A percentile compares a stretch with the other conserved stretches of the same genome.
These are phyloP conservation scores for Candida maltosa DNA, from an alignment of 805 yeast species.

Conservation along the genomic window DNA sequence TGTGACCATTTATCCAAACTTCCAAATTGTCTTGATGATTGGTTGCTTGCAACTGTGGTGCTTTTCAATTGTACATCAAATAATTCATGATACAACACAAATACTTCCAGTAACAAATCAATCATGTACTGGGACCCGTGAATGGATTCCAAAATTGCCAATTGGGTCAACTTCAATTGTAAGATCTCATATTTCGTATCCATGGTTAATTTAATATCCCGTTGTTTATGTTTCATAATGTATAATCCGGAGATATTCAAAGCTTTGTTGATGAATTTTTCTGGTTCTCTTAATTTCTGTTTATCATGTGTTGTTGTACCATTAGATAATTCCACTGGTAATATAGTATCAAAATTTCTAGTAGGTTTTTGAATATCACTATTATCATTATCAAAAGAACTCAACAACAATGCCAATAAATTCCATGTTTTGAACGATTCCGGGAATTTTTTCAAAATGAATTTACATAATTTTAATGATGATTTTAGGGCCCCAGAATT, in stretches of 20 bases:
- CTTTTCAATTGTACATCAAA: constrained; percentile 27
- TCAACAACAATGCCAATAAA: constrained; percentile 57
- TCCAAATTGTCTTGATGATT: constrained; percentile 7
- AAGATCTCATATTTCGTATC: constrained; percentile 47
- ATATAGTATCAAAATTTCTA: constrained; percentile 1
- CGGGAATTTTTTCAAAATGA: constrained; percentile 48
- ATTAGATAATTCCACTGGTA: background rate
- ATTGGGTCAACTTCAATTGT: constrained; percentile 72
- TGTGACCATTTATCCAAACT: constrained; percentile 28
- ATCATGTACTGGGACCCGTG: constrained; percentile 57
- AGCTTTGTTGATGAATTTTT: constrained; percentile 54
- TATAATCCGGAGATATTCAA: constrained; percentile 39
- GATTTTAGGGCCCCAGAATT: constrained; percentile 39
- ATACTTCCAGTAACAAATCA: constrained; percentile 64
- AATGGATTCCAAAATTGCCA: constrained; percentile 62
- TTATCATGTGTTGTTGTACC: background rate
- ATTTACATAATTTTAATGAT: constrained; percentile 46
- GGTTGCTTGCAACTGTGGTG: constrained; percentile 3
- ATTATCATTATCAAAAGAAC: constrained; percentile 51
- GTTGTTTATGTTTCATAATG: constrained; percentile 24
- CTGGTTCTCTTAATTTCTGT: constrained; percentile 39
- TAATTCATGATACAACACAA: constrained; percentile 52
- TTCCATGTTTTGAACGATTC: constrained; percentile 65
- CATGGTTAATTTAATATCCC: constrained; percentile 19
- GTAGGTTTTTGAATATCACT: constrained; percentile 12